Evolutionary conservation across 768 basidiomycete genomes (phyloP).

Genomic region (Podaxis mareebaensis): DNA sequence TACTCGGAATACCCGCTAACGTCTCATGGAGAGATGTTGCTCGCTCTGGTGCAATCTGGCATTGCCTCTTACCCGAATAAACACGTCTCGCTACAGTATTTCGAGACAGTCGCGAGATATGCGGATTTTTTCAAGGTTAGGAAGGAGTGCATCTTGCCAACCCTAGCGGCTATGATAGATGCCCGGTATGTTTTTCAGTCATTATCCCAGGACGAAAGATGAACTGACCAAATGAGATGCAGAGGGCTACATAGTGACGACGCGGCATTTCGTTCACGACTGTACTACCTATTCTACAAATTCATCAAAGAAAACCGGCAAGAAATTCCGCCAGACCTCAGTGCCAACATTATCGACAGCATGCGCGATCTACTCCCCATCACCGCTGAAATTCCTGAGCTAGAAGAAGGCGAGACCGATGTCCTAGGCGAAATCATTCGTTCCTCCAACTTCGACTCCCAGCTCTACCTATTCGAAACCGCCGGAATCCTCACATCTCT

Average conservation of each 20-base stretch:
- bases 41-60: conserved; percentile 79
- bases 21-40: conserved; percentile 86
- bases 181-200: conserved; percentile 52
- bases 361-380: conserved; percentile 80
- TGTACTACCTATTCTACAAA: conserved; percentile 90
- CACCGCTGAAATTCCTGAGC: conserved; percentile 72
- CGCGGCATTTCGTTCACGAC: conserved; percentile 66
- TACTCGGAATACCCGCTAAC: conserved; percentile 85
- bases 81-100: conserved; percentile 85
- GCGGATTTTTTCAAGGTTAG: conserved; percentile 96
- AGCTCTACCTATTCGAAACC: conserved; percentile 94
- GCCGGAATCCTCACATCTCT: conserved; percentile 82
- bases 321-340: conserved; percentile 75
- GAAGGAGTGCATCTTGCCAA: conserved; percentile 83
- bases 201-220: not conserved
- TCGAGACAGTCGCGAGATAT: conserved; percentile 91
- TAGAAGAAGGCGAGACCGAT: conserved; percentile 72
- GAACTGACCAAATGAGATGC: not conserved
- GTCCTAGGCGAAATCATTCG: conserved; percentile 79
- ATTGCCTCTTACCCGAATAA: conserved; percentile 83
- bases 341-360: conserved; percentile 67
- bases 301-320: conserved; percentile 84
- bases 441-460: conserved; percentile 79
- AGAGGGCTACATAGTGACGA: conserved; percentile 88
- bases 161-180: conserved; percentile 88